Evolutionary conservation across 495 filamentous ascomycete genomes (phyloP), one percentile per base, ranked within the genome.

Genomic region (Penicillium simplicissimum): DNA sequence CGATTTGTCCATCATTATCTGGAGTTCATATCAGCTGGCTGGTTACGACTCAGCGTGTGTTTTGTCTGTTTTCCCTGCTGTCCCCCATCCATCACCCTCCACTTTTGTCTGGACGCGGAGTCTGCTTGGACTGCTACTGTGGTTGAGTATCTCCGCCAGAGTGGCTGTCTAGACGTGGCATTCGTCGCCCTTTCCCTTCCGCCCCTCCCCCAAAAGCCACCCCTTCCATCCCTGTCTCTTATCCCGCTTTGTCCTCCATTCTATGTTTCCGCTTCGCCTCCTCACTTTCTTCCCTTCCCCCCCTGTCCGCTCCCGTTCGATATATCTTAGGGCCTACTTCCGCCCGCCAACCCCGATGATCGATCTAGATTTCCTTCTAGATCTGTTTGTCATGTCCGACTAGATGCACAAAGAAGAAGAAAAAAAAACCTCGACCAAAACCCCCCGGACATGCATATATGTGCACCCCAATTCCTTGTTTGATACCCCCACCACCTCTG

Each of bases 21-120:
- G 71, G 67, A 74, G 69, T 73, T 72, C 63, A 73, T 52, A 65
- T 68, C 73, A 71, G 66, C 73, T 73, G 73, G 72, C 74, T 74
- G 66, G 72, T 70, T 58, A 63, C 69, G 71, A 70, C 72, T 71
- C 72, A 68, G 67, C 65, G 63, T 64, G 59, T 62, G 19, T 68
- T 66, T 63, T 63, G 36, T 53, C 61, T 48, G 48, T 54, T 48
- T 55, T 57, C 49, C 55, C 43, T 19, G 49, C 63, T 59, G 36
- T 43, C 51, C 14, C 37, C 56, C 43, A 23, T 51, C 45, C 14
- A 48, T 57, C 52, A 54, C 55, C 61, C 38, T 55, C 13, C 33
- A 34, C 57, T 49, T 55, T 51, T 59, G 38, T 53, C 28, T 47
- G 57, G 58, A 55, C 42, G 37, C 66, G 56, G 65, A 61, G 55